phyloP scores from a whole-genome alignment of 805 yeast genomes.

The Yamadazyma philogaea region DNA sequence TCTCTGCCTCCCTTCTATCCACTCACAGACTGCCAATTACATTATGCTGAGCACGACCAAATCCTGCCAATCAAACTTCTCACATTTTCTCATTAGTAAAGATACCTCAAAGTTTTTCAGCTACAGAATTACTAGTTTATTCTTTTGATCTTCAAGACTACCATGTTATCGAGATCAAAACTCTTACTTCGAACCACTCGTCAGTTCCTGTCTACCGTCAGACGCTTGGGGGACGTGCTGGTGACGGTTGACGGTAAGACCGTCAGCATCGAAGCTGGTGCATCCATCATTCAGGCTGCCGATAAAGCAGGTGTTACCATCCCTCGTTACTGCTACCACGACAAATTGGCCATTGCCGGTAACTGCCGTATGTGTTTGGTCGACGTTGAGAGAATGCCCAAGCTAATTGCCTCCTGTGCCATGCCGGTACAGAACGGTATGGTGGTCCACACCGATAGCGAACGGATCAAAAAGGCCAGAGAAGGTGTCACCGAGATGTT shows the following conservation, averaged over 20 bases:
- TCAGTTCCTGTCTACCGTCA: constrained; percentile 17
- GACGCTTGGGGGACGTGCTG: constrained; percentile 49
- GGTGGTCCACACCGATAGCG: constrained; percentile 79
- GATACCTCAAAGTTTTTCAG: not conserved
- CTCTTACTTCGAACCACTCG: constrained; percentile 19
- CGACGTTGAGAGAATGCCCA: constrained; percentile 85
- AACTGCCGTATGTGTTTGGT: constrained; percentile 93
- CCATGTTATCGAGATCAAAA: not conserved
- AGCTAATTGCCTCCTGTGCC: constrained; percentile 86
- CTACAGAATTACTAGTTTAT: not conserved
- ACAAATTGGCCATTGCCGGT: constrained; percentile 85
- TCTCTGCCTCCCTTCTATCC: not conserved
- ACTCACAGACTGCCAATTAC: constrained; percentile 3
- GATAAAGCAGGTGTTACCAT: constrained; percentile 86
- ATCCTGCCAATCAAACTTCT: constrained; percentile 28
- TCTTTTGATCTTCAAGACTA: not conserved
- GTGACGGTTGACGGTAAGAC: constrained; percentile 66
- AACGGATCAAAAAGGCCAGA: constrained; percentile 75
- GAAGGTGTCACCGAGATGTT: constrained; percentile 90
- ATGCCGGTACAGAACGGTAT: constrained; percentile 89
- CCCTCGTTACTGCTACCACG: constrained; percentile 90
- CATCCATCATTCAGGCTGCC: constrained; percentile 87
- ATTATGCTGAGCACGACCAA: constrained; percentile 1
- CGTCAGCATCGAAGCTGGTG: constrained; percentile 79
- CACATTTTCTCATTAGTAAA: constrained; percentile 23